Percentiles rank a stretch among this genome's conserved stretches.
phyloP scores from a whole-genome alignment of 768 basidiomycete species.

The Leucocoprinus leucothites region DNA sequence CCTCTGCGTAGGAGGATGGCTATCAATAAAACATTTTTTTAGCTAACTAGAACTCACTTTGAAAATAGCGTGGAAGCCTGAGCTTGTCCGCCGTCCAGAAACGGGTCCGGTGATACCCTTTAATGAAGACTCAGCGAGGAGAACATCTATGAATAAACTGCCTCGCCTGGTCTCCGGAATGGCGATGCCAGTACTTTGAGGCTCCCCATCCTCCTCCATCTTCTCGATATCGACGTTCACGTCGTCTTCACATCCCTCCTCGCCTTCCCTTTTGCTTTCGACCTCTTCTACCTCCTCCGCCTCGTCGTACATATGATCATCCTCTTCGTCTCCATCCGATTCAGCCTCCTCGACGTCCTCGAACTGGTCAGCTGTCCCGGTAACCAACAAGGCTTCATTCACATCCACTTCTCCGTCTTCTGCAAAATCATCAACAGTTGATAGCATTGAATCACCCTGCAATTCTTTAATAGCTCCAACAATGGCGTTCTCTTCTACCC shows the following conservation, averaged over 20 bases:
- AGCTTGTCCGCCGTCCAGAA: background rate
- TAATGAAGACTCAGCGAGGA: background rate
- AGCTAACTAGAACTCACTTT: background rate
- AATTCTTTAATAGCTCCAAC: slow-evolving; percentile 18
- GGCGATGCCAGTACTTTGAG: background rate
- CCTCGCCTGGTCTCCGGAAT: background rate
- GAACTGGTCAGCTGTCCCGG: background rate
- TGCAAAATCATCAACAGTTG: slow-evolving; percentile 29
- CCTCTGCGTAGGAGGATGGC: too few relatives aligned
- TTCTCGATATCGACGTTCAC: background rate
- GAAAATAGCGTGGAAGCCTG: background rate
- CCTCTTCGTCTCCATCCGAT: slow-evolving; percentile 28
- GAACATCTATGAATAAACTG: background rate
- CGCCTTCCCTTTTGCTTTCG: background rate
- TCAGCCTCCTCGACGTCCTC: slow-evolving; percentile 29
- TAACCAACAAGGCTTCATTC: background rate
- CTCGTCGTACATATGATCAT: slow-evolving; percentile 18
- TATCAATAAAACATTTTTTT: too few relatives aligned
- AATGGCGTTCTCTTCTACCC: slow-evolving; percentile 10
- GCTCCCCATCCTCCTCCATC: background rate
- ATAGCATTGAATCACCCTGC: slow-evolving; percentile 28
- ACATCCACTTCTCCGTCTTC: slow-evolving; percentile 22
- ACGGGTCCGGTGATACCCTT: background rate
- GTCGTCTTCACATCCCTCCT: background rate
- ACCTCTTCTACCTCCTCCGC: slow-evolving; percentile 13